These are phyloP conservation scores for Xanthoconium purpureum DNA, from an alignment of 768 basidiomycete species.

Conservation along the genomic window DNA sequence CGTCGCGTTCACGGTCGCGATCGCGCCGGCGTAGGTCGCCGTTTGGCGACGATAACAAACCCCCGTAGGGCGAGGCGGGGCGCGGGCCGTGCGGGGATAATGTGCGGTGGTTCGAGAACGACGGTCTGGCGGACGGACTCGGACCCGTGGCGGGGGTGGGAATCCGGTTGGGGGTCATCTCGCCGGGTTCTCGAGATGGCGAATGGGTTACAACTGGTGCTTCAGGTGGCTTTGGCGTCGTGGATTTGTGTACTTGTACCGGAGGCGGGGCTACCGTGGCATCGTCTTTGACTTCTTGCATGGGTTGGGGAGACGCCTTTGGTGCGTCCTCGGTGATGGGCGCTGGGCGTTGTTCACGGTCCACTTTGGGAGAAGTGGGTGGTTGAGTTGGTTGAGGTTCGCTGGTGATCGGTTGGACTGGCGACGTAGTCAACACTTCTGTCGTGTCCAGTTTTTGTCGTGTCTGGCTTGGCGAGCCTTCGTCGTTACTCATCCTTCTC, in stretches of 20 bases:
- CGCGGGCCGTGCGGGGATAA: neutral
- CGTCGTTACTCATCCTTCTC: slow-evolving; percentile 8
- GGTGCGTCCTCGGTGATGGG: neutral
- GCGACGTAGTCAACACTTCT: neutral
- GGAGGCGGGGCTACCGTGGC: neutral
- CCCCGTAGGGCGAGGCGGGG: neutral
- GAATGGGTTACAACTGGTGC: neutral
- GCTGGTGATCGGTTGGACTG: neutral
- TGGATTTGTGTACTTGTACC: neutral
- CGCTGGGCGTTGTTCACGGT: neutral
- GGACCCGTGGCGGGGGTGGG: neutral
- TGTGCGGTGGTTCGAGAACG: neutral
- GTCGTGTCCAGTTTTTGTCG: slow-evolving; percentile 13
- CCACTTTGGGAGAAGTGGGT: neutral
- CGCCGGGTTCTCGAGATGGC: slow-evolving; percentile 8
- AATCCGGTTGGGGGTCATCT: neutral
- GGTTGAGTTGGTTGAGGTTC: neutral
- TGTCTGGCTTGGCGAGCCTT: slow-evolving; percentile 1
- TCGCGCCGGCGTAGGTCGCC: neutral
- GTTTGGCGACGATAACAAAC: neutral
- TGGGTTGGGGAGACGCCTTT: neutral
- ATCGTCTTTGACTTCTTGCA: neutral
- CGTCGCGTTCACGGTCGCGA: neutral
- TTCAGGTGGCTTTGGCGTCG: neutral
- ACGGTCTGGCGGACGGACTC: neutral